Conservation (phyloP, 352 stramenopile species). For the Blastocystis sp. region DNA sequence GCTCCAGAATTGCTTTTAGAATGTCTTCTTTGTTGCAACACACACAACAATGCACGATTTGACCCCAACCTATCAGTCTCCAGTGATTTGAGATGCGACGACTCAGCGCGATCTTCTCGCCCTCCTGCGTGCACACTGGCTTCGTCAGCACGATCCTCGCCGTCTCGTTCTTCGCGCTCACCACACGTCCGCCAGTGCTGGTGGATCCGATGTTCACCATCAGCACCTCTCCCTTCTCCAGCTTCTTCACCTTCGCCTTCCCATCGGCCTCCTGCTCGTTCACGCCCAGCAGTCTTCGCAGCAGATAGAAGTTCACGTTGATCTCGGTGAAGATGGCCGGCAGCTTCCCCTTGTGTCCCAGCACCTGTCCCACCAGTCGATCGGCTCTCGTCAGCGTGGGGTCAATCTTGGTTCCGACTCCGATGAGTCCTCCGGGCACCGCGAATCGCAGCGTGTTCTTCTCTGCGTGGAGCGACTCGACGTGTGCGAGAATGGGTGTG, state of each 20-base stretch:
- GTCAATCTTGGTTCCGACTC: conserved; percentile 97
- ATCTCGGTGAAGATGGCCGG: conserved; percentile 95
- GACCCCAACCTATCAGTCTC: conserved; percentile 97
- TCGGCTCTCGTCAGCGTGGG: conserved; percentile 95
- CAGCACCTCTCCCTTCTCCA: conserved; percentile 93
- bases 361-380: conserved; percentile 91
- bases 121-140: conserved; percentile 93
- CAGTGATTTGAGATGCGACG: conserved; percentile 95
- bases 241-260: conserved; percentile 96
- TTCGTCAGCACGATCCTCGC: conserved; percentile 92
- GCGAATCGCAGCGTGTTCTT: conserved; percentile 98
- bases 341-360: conserved; percentile 86
- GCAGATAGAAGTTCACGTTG: conserved; percentile 98
- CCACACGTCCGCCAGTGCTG: conserved; percentile 86
- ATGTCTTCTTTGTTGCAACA: background rate
- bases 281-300: conserved; percentile 94
- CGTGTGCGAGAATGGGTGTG: conserved; percentile 83
- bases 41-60: conserved; percentile 74
- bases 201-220: conserved; percentile 99
- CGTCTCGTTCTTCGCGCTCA: conserved; percentile 66
- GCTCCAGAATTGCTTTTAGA: conserved; percentile 26
- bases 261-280: conserved; percentile 97
- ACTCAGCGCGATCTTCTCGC: conserved; percentile 99
- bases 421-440: conserved; percentile 96
- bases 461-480: conserved; percentile 94